Conservation (phyloP, 345 rosid genomes). For the Luvunga scandens region DNA sequence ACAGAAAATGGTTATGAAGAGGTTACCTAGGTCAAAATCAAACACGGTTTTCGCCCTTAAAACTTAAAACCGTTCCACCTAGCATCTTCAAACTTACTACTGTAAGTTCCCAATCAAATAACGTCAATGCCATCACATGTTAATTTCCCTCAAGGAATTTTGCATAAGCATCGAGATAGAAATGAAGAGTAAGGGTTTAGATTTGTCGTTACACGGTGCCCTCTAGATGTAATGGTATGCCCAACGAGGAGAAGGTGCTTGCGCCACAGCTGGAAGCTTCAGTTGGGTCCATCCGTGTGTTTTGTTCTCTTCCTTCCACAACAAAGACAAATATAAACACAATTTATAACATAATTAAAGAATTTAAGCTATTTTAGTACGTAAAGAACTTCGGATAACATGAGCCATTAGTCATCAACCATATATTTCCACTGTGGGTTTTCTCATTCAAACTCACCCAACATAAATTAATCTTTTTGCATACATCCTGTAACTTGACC, state of each 20-base stretch:
- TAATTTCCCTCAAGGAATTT: not conserved
- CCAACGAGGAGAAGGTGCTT: constrained; percentile 93
- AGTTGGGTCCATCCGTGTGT: constrained; percentile 95
- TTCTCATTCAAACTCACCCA: no score
- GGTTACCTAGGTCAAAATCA: no score
- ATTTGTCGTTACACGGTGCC: constrained; percentile 65
- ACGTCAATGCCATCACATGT: no score
- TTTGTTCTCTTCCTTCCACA: constrained; percentile 92
- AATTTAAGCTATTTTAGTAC: no score
- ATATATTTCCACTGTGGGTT: no score
- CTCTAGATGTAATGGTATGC: constrained; percentile 87
- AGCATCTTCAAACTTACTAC: not conserved
- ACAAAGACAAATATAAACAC: constrained; percentile 38
- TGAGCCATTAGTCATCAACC: no score
- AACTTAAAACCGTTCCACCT: not conserved
- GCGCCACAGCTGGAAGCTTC: constrained; percentile 79
- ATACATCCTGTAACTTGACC: no score
- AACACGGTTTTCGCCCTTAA: no score
- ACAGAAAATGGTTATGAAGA: no score
- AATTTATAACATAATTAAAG: constrained; percentile 5
- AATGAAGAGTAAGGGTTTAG: constrained; percentile 12
- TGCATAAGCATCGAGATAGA: not conserved
- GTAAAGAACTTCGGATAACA: no score
- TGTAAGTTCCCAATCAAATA: no score
- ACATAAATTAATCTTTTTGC: no score